A percentile compares a stretch with the other conserved stretches of the same genome.
Conservation (phyloP, 345 rosid genomes). For the Syzygium oleosum region DNA sequence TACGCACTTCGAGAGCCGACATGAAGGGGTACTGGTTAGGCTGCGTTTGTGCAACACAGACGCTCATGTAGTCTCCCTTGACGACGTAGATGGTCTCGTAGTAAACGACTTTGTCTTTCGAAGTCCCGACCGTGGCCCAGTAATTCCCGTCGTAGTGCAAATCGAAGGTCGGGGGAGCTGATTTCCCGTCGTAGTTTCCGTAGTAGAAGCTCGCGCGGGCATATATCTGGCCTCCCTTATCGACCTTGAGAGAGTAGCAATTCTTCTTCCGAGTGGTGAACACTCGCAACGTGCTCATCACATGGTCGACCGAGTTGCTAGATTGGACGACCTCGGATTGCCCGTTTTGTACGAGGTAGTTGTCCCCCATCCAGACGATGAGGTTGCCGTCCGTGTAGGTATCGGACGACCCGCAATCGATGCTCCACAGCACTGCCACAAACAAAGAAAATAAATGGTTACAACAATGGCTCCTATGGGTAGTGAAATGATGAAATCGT, state of each 20-base stretch:
- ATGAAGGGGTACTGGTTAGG: conserved; percentile 27
- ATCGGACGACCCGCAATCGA: conserved; percentile 24
- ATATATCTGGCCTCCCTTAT: conserved; percentile 10
- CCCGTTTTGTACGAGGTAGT: conserved; percentile 11
- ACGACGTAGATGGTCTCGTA: conserved; percentile 17
- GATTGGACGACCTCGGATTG: conserved; percentile 6
- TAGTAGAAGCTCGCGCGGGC: conserved; percentile 28
- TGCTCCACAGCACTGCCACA: conserved; percentile 8
- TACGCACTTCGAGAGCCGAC: conserved; percentile 27
- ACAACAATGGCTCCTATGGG: too few relatives aligned
- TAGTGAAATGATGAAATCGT: not conserved
- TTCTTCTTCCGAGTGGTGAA: conserved; percentile 20
- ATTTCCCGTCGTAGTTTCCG: conserved; percentile 31
- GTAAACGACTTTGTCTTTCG: conserved; percentile 1
- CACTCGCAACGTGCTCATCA: conserved; percentile 21
- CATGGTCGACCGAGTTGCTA: not conserved
- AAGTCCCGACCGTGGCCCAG: conserved; percentile 26
- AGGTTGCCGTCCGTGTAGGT: conserved; percentile 5
- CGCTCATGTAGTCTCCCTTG: conserved; percentile 10
- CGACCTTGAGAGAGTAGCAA: conserved; percentile 16
- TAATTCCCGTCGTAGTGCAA: conserved; percentile 27
- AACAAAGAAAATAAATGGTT: not conserved
- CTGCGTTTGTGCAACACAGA: conserved; percentile 27
- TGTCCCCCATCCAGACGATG: conserved; percentile 19
- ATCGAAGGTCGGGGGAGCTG: conserved; percentile 26